Evolutionary conservation across 257 asterid species (phyloP), one percentile per base, ranked within the genome.

Genomic region (Nicotiana paniculata): DNA sequence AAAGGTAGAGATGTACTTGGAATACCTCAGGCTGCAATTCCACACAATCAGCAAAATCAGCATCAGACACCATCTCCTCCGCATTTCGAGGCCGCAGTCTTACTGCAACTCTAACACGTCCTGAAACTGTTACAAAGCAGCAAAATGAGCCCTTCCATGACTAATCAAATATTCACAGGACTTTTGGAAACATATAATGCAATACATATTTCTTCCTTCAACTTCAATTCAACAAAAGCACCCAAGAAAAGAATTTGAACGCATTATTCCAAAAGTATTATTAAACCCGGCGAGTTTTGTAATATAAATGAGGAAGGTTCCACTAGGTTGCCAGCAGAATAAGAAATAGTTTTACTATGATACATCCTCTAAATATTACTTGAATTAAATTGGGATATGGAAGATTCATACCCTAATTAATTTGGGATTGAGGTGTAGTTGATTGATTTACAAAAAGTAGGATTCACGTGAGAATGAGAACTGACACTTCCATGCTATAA

Each of bases 11-110:
- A 59, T 79, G 28, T 55, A 65, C 28, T 61, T 30, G 54, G 82
- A 59, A 51, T 79, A 92, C 99, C 98, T 95, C 99, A 61, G 98
- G 98, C 87, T 92, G 99, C 92, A 93, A 87, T 86, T 95, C 97
- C 61, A 95, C 95, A 82, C 97, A 95, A 87, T 95, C 97, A 70
- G 94, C 93, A 84, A 93, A 92, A 90, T 95, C 99, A 75, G 97
- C 86, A 89, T 95, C 99, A 15, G 93, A 90, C 75, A 67, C 90
- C 87, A 88, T 86, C 88, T 95, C 99, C 83, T 93, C 98, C 5
- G 93, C 90, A 88, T 91, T 95, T 84, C 89, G 90, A 66, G 98
- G 98, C 63, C 99, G 84, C 74, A 95, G 89, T 87, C 99, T 88
- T 57, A 95, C 98, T 54, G 97, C 98, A 83, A 95, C 98, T 83